Percentiles rank a stretch among this genome's conserved stretches.
phyloP scores from a whole-genome alignment of 2,329 filamentous ascomycete species.

The Chaetomiaceae sp. region DNA sequence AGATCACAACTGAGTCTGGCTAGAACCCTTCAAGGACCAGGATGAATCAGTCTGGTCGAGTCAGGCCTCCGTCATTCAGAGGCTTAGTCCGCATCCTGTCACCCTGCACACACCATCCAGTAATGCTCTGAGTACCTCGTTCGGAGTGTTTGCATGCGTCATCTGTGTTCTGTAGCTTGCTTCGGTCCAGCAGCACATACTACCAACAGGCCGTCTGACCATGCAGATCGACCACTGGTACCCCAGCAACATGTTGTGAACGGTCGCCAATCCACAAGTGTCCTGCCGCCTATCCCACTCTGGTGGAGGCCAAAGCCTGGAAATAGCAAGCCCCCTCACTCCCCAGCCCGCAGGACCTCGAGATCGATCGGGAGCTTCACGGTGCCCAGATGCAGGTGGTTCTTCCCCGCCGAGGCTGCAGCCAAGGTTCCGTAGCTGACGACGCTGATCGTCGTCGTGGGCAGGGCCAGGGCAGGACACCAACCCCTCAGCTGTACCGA shows the following conservation, averaged over 20 bases:
- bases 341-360: too few relatives aligned
- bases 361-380: not conserved
- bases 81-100: too few relatives aligned
- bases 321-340: too few relatives aligned
- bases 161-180: not conserved
- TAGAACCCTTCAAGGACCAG: too few relatives aligned
- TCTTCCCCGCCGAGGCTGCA: slow-evolving; percentile 12
- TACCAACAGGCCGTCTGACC: not conserved
- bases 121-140: not conserved
- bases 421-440: slow-evolving; percentile 5
- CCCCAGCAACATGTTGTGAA: not conserved
- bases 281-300: too few relatives aligned
- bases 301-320: too few relatives aligned
- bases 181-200: not conserved
- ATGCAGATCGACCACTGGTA: not conserved
- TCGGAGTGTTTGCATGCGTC: slow-evolving; percentile 1
- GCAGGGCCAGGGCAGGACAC: not conserved
- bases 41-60: too few relatives aligned
- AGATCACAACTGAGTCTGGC: too few relatives aligned
- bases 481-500: not conserved
- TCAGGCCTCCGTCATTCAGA: too few relatives aligned
- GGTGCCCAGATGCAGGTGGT: slow-evolving; percentile 11
- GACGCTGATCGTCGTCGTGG: slow-evolving; percentile 5
- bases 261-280: not conserved
- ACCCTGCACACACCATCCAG: not conserved